Evolutionary conservation across 345 rosid genomes (phyloP), one percentile per base, ranked within the genome.

Genomic region (Iberis pinnata): DNA sequence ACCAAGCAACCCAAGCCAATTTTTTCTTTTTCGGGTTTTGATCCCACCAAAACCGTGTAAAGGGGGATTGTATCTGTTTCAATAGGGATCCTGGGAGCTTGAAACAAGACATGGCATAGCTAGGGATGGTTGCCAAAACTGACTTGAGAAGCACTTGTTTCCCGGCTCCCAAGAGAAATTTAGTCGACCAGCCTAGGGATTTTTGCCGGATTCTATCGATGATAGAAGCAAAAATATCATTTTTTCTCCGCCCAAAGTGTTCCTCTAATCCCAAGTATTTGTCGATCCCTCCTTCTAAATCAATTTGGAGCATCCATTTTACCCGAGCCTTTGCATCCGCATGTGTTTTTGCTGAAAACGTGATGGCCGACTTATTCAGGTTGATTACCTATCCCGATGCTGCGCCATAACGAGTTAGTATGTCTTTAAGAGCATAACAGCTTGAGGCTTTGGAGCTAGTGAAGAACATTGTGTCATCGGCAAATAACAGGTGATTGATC

Each of bases 241-340:
- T 29, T 9, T 29, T 29, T 29, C 10, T 3, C 8, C 33, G 4
- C 2, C 33, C 33, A 29, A 29, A 29, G 33, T 29, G 33, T 9
- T 29, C 8, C 2, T 5, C 8, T 1, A 29, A 9, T 6, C 33
- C 33, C 10, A 29, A 9, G 8, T 29, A 29, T 9, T 29, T 29
- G 3, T 9, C 33, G 2, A 29, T 9, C 8, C 51, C 19, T 0
- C 53, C 53, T 6, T 27, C 53, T 0, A 5, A 9, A 0, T 0
- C 2, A 0, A 48, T 26, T 2, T 2, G 2, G 0, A 48, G 2
- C 0, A 0, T 2, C 0, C 0, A 0, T 4, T 27, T 48, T 0
- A 27, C 53, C 5, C 22, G 1, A 0, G 0, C 2, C 1, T 24
- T 45, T 7, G 18, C 20, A 0, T 27, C 20, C 1, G 2, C 2